These are phyloP conservation scores for Pestalotiopsis fici DNA, from an alignment of 2,329 filamentous ascomycete genomes.

Conservation along the genomic window DNA sequence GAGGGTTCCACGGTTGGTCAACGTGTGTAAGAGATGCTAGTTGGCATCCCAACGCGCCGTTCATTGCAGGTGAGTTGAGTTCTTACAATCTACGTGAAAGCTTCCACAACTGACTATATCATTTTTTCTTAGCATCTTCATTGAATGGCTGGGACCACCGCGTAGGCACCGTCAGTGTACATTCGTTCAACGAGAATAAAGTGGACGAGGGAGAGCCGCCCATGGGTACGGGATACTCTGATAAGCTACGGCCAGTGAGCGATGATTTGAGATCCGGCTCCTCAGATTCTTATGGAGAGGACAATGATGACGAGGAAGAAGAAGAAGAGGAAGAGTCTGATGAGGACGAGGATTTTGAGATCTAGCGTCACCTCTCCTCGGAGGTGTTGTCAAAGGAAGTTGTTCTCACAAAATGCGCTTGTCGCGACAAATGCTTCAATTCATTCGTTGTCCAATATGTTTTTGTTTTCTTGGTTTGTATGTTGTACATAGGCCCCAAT, in stretches of 20 bases:
- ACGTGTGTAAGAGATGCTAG: constrained; percentile 85
- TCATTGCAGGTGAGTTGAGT: constrained; percentile 63
- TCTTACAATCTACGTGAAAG: background rate
- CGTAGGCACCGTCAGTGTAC: constrained; percentile 74
- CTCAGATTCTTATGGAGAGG: background rate
- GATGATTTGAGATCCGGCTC: constrained; percentile 2
- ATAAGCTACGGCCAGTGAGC: constrained; percentile 48
- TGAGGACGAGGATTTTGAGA: background rate
- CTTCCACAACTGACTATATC: background rate
- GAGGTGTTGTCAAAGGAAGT: background rate
- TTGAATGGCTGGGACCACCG: constrained; percentile 79
- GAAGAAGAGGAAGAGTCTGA: constrained; percentile 11
- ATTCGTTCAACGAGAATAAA: constrained; percentile 72
- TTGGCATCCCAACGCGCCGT: constrained; percentile 84
- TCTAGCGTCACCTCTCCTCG: background rate
- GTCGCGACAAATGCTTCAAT: background rate
- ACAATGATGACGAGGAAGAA: constrained; percentile 17
- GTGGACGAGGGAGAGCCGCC: constrained; percentile 64
- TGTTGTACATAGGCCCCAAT: constrained; percentile 7
- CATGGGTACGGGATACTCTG: constrained; percentile 63
- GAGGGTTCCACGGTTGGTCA: constrained; percentile 63
- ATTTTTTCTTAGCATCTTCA: constrained; percentile 69
- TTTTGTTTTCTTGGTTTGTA: background rate
- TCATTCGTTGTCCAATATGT: background rate
- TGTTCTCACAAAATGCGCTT: background rate